phyloP scores from a whole-genome alignment of 805 yeast species.

The Lachancea dasiensis region DNA sequence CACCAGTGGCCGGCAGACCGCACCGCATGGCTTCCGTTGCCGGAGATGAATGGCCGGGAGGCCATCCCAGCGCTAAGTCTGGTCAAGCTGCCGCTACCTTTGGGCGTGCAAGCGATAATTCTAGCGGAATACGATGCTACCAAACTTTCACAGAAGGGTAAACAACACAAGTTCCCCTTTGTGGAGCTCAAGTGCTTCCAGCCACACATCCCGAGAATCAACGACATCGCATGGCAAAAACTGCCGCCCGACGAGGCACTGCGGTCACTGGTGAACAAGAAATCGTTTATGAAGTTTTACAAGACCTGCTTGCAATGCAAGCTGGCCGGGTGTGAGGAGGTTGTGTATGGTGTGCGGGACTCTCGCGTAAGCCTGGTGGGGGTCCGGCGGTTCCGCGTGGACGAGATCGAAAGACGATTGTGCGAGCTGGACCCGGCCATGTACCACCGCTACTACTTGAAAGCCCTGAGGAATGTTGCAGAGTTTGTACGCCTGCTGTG shows the following conservation, averaged over 20 bases:
- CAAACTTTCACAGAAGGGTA: background rate
- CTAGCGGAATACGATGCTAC: slow-evolving; percentile 8
- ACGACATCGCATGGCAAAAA: slow-evolving; percentile 1
- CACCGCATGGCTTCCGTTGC: slow-evolving; percentile 1
- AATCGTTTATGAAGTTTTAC: slow-evolving; percentile 3
- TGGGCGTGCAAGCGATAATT: background rate
- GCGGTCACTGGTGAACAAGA: background rate
- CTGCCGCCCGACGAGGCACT: background rate
- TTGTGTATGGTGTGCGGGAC: slow-evolving; percentile 4
- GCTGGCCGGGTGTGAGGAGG: slow-evolving; percentile 3
- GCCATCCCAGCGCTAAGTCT: background rate
- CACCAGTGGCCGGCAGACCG: slow-evolving; percentile 4
- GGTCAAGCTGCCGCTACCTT: background rate
- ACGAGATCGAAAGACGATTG: slow-evolving; percentile 3
- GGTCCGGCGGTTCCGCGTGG: slow-evolving; percentile 2
- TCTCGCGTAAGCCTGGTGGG: background rate
- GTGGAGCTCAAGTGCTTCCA: slow-evolving; percentile 6
- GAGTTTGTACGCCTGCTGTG: slow-evolving; percentile 1
- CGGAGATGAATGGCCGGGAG: background rate
- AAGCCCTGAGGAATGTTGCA: background rate
- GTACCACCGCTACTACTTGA: slow-evolving; percentile 1
- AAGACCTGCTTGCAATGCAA: slow-evolving; percentile 7
- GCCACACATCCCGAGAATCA: background rate
- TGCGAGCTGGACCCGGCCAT: background rate
- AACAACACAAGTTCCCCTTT: background rate